Evolutionary conservation across 2,329 filamentous ascomycete species (phyloP).

Genomic region (Apiospora kogelbergensis): DNA sequence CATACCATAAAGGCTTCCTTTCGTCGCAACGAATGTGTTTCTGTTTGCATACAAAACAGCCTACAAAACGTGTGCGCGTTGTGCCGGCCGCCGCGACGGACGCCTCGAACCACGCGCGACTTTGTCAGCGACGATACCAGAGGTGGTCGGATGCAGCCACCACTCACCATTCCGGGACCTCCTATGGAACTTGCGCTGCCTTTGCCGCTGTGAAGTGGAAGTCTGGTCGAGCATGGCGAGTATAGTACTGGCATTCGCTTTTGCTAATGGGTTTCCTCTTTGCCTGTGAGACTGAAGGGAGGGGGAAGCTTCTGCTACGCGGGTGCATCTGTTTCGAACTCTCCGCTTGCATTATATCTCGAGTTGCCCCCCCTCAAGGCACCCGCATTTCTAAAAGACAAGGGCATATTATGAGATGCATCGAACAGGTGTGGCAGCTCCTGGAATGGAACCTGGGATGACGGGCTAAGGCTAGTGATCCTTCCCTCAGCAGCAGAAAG

Average conservation of each 20-base stretch:
- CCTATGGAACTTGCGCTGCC: conserved; percentile 34
- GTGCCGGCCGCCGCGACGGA: neutral
- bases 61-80: conserved; percentile 20
- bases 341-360: conserved; percentile 5
- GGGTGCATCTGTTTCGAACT: neutral
- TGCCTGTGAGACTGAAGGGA: neutral
- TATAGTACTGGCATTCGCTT: neutral
- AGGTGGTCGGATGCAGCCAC: neutral
- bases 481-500: neutral
- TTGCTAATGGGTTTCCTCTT: neutral
- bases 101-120: neutral
- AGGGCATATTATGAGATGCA: neutral
- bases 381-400: neutral
- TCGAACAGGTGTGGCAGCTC: conserved; percentile 2
- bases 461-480: neutral
- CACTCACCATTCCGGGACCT: conserved; percentile 31
- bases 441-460: neutral
- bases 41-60: conserved; percentile 37
- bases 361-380: conserved; percentile 6
- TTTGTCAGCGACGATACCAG: conserved; percentile 6
- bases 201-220: conserved; percentile 26
- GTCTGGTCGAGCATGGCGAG: conserved; percentile 18
- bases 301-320: neutral
- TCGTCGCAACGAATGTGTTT: conserved; percentile 49
- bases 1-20: conserved; percentile 45